Base-by-base conservation (phyloP, 371 early-diverging fungal genomes). In the Mortierella polycephala region DNA sequence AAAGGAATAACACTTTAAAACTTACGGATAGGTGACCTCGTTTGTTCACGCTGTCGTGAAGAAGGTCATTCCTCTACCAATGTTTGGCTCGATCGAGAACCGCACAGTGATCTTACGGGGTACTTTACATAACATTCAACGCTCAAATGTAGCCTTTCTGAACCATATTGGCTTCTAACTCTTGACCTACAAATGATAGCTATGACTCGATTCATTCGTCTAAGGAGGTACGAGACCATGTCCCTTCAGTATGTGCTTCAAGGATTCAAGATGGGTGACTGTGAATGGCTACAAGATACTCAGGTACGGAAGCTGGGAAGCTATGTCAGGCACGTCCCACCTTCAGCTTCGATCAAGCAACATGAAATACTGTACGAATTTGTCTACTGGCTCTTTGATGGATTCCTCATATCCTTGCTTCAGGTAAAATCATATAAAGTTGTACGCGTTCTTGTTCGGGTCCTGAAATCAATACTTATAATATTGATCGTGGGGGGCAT, bases 301-400 rank as follows among this genome's bases (percentile, higher is more conserved):
- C 71, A 75, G n/a, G 53, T 69, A 12, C 63, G 67, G 53, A 45
- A 39, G 51, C 37, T 60, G 14, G 60, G 46, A 8, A 14, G n/a
- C 18, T 16, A 37, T 13, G 65, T 64, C 12, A 2, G 55, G 23
- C 68, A 83, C 65, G 44, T 68, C 3, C 85, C 88, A 7, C 74
- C 69, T 0, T 44, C 73, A 41, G 80, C 91, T 3, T 69, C 81
- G 4, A 49, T 66, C n/a, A 92, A 87, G 65, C 81, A 85, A 58
- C 57, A 71, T 11, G 82, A 85, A 14, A 74, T 93, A 0, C 69
- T 93, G 10, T 52, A 71, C 0, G 87, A 90, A 50, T 81, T 89
- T 47, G 45, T 94, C 6, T 81, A 74, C 60, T 96, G 95, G 95
- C 58, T 95, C 0, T 84, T 93, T 59, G 61, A 86, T 12, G 81